A percentile compares a stretch with the other conserved stretches of the same genome.
These are phyloP conservation scores for Dictyostelium brefeldianum DNA, from an alignment of 78 protist genomes.

Conservation along the genomic window DNA sequence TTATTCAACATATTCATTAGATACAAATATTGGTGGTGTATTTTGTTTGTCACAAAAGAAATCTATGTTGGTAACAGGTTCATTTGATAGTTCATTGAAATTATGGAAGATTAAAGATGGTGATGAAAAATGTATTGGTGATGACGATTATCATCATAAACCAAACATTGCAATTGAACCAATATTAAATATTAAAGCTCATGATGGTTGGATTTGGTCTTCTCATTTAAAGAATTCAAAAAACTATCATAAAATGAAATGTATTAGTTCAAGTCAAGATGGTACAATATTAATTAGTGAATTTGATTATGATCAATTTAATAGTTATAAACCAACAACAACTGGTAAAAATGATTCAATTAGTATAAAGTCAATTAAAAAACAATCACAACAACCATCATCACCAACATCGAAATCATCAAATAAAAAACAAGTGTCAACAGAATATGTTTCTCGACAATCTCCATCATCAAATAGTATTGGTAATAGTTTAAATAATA, in stretches of 20 bases:
- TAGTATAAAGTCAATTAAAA: not conserved
- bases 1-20: not conserved
- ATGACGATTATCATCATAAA: not conserved
- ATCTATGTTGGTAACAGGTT: conserved; percentile 24
- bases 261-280: conserved; percentile 53
- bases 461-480: not conserved
- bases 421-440: not conserved
- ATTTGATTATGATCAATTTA: not conserved
- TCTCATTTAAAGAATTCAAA: conserved; percentile 3
- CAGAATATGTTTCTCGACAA: not conserved
- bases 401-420: not conserved
- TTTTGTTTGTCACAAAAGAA: conserved; percentile 27
- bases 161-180: not conserved
- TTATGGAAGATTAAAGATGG: conserved; percentile 19
- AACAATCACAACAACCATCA: not conserved
- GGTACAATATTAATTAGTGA: conserved; percentile 10
- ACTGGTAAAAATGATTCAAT: not conserved
- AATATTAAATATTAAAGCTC: conserved; percentile 4
- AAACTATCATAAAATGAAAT: not conserved
- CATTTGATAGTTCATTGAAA: not conserved
- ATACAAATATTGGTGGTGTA: conserved; percentile 38
- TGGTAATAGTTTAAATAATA: not conserved
- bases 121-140: not conserved
- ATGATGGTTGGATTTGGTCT: conserved; percentile 52
- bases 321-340: not conserved